Base-by-base conservation (phyloP, 2,329 filamentous ascomycete genomes). In the Hypoxylon sp. region DNA sequence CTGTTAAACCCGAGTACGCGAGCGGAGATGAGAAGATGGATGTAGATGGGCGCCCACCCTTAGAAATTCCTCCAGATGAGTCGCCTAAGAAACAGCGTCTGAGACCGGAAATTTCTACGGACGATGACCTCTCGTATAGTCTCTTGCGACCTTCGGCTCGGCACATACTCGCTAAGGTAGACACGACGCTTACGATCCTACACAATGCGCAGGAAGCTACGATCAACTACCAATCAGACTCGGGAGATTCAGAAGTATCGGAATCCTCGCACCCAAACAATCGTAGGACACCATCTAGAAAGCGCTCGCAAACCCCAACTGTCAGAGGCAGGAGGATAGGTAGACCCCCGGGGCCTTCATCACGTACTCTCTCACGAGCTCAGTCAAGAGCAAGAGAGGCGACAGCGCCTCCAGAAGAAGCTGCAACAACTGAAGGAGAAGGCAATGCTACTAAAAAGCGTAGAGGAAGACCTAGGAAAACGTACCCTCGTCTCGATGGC, bases 81-180 rank as follows among this genome's bases (percentile, higher is more conserved):
- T n/a, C 35, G 31, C 31, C 35, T 6, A 58, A 63, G 52, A 67
- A 57, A 50, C 63, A 53, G 5, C 55, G 5, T 17, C 81, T 83
- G 35, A 78, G 79, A 10, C 88, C 92, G 0, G 83, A 85, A 1
- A 80, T 93, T 4, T 86, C 91, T 6, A 86, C 88, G 1, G 91
- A 97, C 73, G 94, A 97, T 71, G 89, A 92, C 1, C 77, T 84
- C 52, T 92, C 93, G 0, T 83, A 86, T 65, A 77, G 80, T 1
- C 82, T 97, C 4, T 81, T 97, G 14, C 85, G 86, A 0, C 93
- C 94, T 0, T 85, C 88, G 0, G 85, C 92, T 10, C 85, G 90
- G n/a, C 90, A 93, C 71, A 86, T 94, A 14, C 83, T 97, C 8
- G 80, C 84, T 1, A 87, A 89, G 37, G 77, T 97, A 1, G 93